A percentile compares a stretch with the other conserved stretches of the same genome.
Evolutionary conservation across 768 basidiomycete genomes (phyloP).

Genomic region (Xanthoconium stramineum): DNA sequence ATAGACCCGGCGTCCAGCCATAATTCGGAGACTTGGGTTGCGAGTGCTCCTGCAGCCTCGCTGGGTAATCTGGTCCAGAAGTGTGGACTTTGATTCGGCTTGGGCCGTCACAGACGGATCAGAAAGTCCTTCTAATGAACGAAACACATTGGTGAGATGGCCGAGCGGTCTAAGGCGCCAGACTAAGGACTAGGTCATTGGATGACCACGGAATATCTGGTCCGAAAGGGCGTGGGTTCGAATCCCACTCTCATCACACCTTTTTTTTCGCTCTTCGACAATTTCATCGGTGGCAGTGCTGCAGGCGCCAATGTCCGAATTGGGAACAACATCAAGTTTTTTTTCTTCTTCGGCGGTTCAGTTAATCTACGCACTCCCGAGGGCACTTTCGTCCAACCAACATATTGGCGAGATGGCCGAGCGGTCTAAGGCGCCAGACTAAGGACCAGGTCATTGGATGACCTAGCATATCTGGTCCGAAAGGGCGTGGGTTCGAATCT

Average conservation of each 20-base stretch:
- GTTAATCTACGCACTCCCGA: neutral
- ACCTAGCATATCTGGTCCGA: constrained; percentile 34
- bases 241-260: constrained; percentile 37
- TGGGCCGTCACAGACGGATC: neutral
- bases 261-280: neutral
- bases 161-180: constrained; percentile 64
- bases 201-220: constrained; percentile 26
- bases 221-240: constrained; percentile 43
- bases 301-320: too few relatives aligned
- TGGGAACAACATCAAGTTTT: too few relatives aligned
- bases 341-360: too few relatives aligned
- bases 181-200: constrained; percentile 46
- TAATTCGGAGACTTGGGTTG: neutral
- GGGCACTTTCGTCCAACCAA: neutral
- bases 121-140: neutral
- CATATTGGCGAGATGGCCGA: constrained; percentile 46
- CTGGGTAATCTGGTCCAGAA: neutral
- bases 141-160: constrained; percentile 36
- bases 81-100: neutral
- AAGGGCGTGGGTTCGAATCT: constrained; percentile 43
- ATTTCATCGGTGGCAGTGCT: too few relatives aligned
- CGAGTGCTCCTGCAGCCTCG: too few relatives aligned
- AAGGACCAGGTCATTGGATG: constrained; percentile 39
- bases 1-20: constrained; percentile 23
- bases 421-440: constrained; percentile 64